Evolutionary conservation across 352 stramenopile genomes (phyloP).

Genomic region (Globisporangium echinulatum): DNA sequence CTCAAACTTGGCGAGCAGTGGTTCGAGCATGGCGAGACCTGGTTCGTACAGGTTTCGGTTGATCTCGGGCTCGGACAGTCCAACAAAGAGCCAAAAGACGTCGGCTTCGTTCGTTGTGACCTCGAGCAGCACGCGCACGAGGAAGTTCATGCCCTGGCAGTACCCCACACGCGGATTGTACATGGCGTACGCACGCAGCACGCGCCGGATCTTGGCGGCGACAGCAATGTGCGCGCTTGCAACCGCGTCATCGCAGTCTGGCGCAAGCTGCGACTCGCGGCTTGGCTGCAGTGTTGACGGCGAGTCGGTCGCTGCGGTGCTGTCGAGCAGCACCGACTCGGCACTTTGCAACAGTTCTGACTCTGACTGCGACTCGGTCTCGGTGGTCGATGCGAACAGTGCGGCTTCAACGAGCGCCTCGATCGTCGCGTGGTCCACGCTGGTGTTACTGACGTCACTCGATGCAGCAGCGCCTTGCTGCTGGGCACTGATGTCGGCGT

Average conservation of each 20-base stretch:
- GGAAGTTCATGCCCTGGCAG: slow-evolving; percentile 86
- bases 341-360: no score
- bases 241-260: not conserved
- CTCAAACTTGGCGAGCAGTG: slow-evolving; percentile 63
- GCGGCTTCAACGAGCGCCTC: slow-evolving; percentile 6
- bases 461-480: not conserved
- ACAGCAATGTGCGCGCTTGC: slow-evolving; percentile 6
- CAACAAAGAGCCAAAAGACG: slow-evolving; percentile 80
- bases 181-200: slow-evolving; percentile 73
- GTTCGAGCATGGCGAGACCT: slow-evolving; percentile 57
- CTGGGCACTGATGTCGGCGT: not conserved
- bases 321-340: not conserved
- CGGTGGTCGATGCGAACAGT: not conserved
- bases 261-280: no score
- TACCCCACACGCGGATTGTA: slow-evolving; percentile 81
- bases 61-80: slow-evolving; percentile 66
- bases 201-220: slow-evolving; percentile 65
- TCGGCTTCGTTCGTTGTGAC: slow-evolving; percentile 60
- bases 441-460: not conserved
- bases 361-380: not conserved
- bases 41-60: slow-evolving; percentile 77
- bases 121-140: slow-evolving; percentile 67
- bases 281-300: not conserved
- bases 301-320: not conserved
- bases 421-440: slow-evolving; percentile 7